These are phyloP conservation scores for Microdochium trichocladiopsis DNA, from an alignment of 2,329 filamentous ascomycete genomes.

Conservation along the genomic window DNA sequence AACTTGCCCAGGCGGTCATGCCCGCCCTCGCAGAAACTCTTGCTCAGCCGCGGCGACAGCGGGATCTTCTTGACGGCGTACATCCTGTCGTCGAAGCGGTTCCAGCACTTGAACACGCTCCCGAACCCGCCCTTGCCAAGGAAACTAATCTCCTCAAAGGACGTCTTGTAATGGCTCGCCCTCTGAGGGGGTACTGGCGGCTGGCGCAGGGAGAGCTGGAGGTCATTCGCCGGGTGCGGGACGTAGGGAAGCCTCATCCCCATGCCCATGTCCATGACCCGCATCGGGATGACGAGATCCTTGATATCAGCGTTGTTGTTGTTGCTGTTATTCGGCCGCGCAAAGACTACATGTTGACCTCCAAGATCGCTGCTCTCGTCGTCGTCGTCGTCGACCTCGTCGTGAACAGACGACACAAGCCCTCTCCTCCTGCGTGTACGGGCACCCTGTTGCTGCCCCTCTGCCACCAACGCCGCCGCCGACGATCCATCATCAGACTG, in stretches of 20 bases:
- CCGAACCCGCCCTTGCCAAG: constrained; percentile 23
- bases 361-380: neutral
- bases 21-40: constrained; percentile 16
- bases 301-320: neutral
- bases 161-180: constrained; percentile 18
- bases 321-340: neutral
- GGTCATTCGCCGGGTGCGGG: constrained; percentile 13
- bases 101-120: constrained; percentile 21
- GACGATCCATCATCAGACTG: constrained; percentile 1
- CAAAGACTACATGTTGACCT: neutral
- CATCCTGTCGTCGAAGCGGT: constrained; percentile 17
- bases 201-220: constrained; percentile 9
- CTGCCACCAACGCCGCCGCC: neutral
- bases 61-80: constrained; percentile 24
- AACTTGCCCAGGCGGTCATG: constrained; percentile 20
- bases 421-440: no score
- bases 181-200: constrained; percentile 5
- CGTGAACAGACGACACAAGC: no score
- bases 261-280: constrained; percentile 10
- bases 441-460: no score
- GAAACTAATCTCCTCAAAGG: constrained; percentile 17
- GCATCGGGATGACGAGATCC: constrained; percentile 12
- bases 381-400: no score
- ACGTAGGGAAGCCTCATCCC: constrained; percentile 11
- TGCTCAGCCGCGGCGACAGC: constrained; percentile 17